These are phyloP conservation scores for Chaetomiaceae sp. DNA, from an alignment of 2,329 filamentous ascomycete genomes.

Conservation along the genomic window DNA sequence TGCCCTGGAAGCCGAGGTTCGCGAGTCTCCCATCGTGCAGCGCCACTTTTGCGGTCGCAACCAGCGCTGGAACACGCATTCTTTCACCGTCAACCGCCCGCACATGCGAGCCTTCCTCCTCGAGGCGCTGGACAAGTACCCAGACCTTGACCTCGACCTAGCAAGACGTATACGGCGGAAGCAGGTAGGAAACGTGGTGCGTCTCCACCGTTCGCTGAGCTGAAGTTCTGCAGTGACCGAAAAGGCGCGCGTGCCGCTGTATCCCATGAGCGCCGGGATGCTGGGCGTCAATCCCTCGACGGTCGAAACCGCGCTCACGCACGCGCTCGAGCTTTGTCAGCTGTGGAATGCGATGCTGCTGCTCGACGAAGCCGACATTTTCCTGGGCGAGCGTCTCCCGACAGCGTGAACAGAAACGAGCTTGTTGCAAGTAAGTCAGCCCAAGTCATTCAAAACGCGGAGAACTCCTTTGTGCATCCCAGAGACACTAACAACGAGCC, in stretches of 20 bases:
- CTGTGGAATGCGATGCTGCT: constrained; percentile 40
- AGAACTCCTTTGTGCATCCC: not conserved
- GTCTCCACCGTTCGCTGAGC: not conserved
- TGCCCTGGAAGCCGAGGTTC: constrained; percentile 22
- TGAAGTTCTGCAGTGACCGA: constrained; percentile 31
- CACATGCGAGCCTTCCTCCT: constrained; percentile 28
- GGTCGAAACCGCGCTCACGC: constrained; percentile 31
- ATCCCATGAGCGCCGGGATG: constrained; percentile 35
- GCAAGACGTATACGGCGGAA: constrained; percentile 36
- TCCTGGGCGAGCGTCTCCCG: constrained; percentile 31
- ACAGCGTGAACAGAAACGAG: constrained; percentile 35
- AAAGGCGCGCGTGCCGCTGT: constrained; percentile 33
- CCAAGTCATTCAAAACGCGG: not conserved
- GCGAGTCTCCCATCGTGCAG: constrained; percentile 29
- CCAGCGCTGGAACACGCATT: constrained; percentile 29
- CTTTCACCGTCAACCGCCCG: constrained; percentile 29
- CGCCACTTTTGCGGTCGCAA: constrained; percentile 21
- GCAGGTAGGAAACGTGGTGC: constrained; percentile 13
- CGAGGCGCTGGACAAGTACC: constrained; percentile 29
- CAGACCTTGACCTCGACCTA: constrained; percentile 31
- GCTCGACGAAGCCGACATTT: constrained; percentile 27
- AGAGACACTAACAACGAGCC: not conserved
- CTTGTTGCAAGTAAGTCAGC: constrained; percentile 28
- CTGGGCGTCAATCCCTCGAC: constrained; percentile 31
- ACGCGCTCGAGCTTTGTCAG: constrained; percentile 31